Base-by-base conservation (phyloP, 192 early-diverging fungal genomes). In the Thoreauomyces humboldtii region DNA sequence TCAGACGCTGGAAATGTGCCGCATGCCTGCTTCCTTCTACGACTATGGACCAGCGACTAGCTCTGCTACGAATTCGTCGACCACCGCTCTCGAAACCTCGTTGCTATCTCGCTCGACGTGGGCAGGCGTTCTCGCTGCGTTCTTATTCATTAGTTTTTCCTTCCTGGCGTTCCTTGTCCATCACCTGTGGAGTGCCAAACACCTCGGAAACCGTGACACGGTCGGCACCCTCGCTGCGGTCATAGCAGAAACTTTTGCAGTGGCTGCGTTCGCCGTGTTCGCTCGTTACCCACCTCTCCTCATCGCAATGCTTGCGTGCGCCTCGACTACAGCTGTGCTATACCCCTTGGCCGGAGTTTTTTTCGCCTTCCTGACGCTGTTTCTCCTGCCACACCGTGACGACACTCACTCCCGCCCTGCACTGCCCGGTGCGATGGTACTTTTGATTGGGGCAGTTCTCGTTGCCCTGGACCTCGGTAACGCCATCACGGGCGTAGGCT, bases 21-120 rank as follows among this genome's bases (percentile, higher is more conserved):
- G 57, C 4, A 25, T 59, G 57, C 57, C 57, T 12, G 22, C 57
- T 21, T 42, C 36, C 14, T 52, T 52, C 50, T 25, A 52, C 29
- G 50, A 52, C 27, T 27, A 25, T 15, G 27, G 27, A 29, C 15
- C 15, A 6, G 25, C 22, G 9, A 3, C 25, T 29, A 41, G n/a
- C 11, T 17, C 50, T 27, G 25, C 50, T 14, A 2, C 50, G 27
- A 27, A 15, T 14, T 31, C 25, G 2, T 2, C 21, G 4, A 52
- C 50, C 5, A 27, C 2, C 50, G 50, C 27, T 7, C 5, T 29
- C 17, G 21, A 2, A 4, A 15, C 50, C 5, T 41, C 38, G 38
- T 27, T 52, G 4, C 27, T 52, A 2, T 52, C 50, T 14, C 15
- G 17, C 4, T 4, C 50, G 5, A 27, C 50, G 4, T 52, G 50